A percentile compares a stretch with the other conserved stretches of the same genome.
phyloP scores from a whole-genome alignment of 169 alveolate species.

The Pseudocohnilembus persalinus region DNA sequence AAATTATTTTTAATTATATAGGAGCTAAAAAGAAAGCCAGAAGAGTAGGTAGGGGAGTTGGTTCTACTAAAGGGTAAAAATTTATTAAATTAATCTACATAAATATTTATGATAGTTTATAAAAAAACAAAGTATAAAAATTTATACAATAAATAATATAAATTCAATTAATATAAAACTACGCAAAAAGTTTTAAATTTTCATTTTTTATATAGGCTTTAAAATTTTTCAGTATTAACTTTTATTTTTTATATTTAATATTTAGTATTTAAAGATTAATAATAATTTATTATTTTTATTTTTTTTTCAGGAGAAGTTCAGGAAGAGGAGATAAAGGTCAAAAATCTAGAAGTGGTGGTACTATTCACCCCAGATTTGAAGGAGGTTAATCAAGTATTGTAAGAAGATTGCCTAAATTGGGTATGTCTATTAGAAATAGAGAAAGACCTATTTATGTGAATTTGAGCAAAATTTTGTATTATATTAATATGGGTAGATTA shows the following conservation, averaged over 20 bases:
- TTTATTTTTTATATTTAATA: not conserved
- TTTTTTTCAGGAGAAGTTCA: slow-evolving; percentile 49
- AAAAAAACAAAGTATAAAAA: not conserved
- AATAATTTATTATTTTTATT: no score
- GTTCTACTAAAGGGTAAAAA: slow-evolving; percentile 64
- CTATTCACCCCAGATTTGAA: slow-evolving; percentile 58
- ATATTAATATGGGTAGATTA: slow-evolving; percentile 64
- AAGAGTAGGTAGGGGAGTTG: slow-evolving; percentile 76
- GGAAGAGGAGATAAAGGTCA: slow-evolving; percentile 79
- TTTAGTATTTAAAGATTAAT: not conserved
- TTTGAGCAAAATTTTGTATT: slow-evolving; percentile 50
- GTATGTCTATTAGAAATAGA: slow-evolving; percentile 35
- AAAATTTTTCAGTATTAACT: not conserved
- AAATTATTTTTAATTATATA: not conserved
- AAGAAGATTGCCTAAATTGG: slow-evolving; percentile 76
- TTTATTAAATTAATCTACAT: no score
- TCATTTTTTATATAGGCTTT: not conserved
- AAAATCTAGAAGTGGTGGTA: slow-evolving; percentile 63
- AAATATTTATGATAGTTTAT: no score
- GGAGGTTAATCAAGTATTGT: slow-evolving; percentile 74
- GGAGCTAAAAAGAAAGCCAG: slow-evolving; percentile 53
- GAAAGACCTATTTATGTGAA: slow-evolving; percentile 30
- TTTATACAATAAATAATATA: no score
- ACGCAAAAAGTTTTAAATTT: not conserved
- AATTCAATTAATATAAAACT: not conserved